Percentiles rank a stretch among this genome's conserved stretches.
Evolutionary conservation across 495 filamentous ascomycete species (phyloP).

Genomic region (Tuber umbilicatum): DNA sequence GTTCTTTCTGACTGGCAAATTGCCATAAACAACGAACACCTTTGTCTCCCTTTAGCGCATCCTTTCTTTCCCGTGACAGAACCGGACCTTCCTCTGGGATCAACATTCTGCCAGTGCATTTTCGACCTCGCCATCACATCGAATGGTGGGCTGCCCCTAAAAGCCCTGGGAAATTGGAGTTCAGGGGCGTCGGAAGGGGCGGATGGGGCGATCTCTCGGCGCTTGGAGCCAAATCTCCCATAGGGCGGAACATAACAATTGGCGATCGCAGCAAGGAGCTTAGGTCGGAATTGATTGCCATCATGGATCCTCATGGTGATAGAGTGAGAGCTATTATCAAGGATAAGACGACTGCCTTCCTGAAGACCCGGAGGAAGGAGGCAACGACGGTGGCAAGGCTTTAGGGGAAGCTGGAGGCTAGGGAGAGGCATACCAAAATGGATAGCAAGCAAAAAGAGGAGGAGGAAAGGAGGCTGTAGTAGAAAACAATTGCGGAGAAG

Average conservation of each 20-base stretch:
- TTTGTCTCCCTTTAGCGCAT: too few species aligned
- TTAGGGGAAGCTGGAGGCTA: neutral
- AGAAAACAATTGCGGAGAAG: neutral
- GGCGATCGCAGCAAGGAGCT: constrained; percentile 29
- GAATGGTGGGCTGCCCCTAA: constrained; percentile 91
- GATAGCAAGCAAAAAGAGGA: neutral
- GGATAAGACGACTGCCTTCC: constrained; percentile 14
- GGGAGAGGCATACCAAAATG: neutral
- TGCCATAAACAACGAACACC: too few species aligned
- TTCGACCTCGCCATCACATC: too few species aligned
- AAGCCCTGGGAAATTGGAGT: constrained; percentile 70
- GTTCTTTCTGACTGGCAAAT: too few species aligned
- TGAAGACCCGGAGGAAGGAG: constrained; percentile 3
- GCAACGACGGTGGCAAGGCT: neutral
- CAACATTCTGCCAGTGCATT: too few species aligned
- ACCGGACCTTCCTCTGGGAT: too few species aligned
- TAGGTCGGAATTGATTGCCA: constrained; percentile 34
- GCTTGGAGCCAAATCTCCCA: constrained; percentile 80
- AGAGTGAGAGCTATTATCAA: constrained; percentile 37
- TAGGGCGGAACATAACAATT: constrained; percentile 52
- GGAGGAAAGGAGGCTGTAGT: neutral
- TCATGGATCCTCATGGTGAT: constrained; percentile 25
- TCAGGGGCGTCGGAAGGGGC: constrained; percentile 82
- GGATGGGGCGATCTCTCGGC: constrained; percentile 94
- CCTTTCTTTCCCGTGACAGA: too few species aligned